phyloP scores from a whole-genome alignment of 73 alveolate species.

The Effrenium voratum region DNA sequence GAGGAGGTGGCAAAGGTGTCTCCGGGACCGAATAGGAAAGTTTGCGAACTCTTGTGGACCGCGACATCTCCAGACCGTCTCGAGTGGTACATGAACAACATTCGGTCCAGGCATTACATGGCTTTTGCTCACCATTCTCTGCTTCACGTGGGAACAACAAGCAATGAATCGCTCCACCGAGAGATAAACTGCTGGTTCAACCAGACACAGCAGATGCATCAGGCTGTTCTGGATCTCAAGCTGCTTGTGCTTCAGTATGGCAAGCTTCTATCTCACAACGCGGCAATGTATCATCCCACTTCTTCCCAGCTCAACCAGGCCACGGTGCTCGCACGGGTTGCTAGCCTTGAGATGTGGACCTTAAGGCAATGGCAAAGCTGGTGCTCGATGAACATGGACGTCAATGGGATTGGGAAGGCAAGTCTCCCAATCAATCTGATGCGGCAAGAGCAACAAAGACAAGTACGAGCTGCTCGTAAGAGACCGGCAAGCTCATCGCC shows the following conservation, averaged over 20 bases:
- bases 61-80: slow-evolving; percentile 20
- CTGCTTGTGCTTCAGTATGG: neutral
- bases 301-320: no score
- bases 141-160: neutral
- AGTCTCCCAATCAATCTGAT: no score
- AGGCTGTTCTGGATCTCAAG: neutral
- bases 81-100: slow-evolving; percentile 12
- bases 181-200: slow-evolving; percentile 43
- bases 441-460: no score
- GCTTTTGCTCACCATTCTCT: neutral
- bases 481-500: no score
- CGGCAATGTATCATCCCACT: neutral
- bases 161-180: slow-evolving; percentile 40
- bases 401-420: no score
- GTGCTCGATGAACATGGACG: no score
- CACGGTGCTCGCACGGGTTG: no score
- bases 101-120: neutral
- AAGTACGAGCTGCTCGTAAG: no score
- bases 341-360: no score
- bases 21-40: neutral
- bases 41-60: neutral
- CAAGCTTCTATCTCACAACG: slow-evolving; percentile 4
- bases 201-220: slow-evolving; percentile 23
- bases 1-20: neutral
- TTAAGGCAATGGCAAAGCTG: no score